phyloP scores from a whole-genome alignment of 208 protist genomes.

The Trypanosomatidae sp. region DNA sequence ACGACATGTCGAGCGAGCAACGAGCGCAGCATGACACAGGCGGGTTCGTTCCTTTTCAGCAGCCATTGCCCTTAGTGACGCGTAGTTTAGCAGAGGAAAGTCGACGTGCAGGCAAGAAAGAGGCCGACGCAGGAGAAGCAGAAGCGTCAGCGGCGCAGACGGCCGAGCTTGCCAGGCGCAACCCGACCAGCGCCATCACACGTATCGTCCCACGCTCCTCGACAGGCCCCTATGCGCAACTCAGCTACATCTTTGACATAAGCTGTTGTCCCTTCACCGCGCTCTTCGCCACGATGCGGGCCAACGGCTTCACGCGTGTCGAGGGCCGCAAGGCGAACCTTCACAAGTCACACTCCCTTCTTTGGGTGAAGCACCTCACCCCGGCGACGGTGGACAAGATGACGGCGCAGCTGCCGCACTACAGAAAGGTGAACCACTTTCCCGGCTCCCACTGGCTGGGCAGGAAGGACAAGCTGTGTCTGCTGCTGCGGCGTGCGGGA shows the following conservation, averaged over 20 bases:
- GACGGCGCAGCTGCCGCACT: conserved; percentile 17
- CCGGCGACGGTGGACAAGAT: conserved; percentile 36
- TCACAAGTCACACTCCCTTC: conserved; percentile 48
- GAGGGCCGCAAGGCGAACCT: conserved; percentile 28
- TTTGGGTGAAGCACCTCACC: conserved; percentile 65
- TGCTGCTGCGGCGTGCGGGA: conserved; percentile 33
- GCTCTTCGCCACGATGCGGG: conserved; percentile 45
- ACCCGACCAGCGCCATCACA: not conserved
- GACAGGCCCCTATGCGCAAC: conserved; percentile 2
- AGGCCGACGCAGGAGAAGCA: no score
- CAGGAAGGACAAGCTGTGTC: conserved; percentile 80
- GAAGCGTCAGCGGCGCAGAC: no score
- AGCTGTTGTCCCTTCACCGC: conserved; percentile 57
- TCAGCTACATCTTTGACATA: conserved; percentile 47
- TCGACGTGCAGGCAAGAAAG: no score
- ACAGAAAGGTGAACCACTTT: conserved; percentile 91
- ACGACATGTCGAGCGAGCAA: no score
- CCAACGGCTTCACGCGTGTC: conserved; percentile 44
- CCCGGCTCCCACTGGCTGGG: conserved; percentile 79
- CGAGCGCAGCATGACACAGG: no score
- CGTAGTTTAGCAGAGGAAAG: no score
- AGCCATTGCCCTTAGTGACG: no score
- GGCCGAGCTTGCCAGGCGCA: no score
- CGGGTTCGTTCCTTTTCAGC: no score
- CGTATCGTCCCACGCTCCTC: not conserved